Evolutionary conservation across 768 basidiomycete species (phyloP).

Genomic region (Lactarius hengduanensis): DNA sequence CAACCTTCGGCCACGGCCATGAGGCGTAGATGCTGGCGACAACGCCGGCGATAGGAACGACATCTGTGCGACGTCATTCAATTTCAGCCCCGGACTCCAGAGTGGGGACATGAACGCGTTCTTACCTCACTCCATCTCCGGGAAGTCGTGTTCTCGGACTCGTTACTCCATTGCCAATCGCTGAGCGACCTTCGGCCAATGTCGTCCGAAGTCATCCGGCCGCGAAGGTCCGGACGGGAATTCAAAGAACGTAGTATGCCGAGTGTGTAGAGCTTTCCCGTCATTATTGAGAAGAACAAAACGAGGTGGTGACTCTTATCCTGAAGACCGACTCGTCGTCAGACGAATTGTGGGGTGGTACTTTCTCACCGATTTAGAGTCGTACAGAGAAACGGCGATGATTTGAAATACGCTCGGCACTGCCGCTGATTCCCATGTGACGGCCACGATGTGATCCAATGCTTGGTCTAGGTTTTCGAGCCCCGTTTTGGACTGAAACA

Average conservation of each 20-base stretch:
- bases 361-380: conserved; percentile 37
- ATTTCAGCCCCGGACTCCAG: background rate
- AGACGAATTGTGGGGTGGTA: background rate
- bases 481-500: conserved; percentile 43
- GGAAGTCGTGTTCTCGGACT: conserved; percentile 3
- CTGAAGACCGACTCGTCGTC: conserved; percentile 2
- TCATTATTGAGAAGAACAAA: conserved; percentile 48
- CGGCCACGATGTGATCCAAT: conserved; percentile 40
- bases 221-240: conserved; percentile 34
- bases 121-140: conserved; percentile 24
- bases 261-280: conserved; percentile 47
- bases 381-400: conserved; percentile 34
- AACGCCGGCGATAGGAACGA: conserved; percentile 4
- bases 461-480: conserved; percentile 40
- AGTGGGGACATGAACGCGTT: background rate
- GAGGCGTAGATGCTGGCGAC: conserved; percentile 1
- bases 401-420: conserved; percentile 39
- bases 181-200: conserved; percentile 44
- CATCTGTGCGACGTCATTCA: conserved; percentile 8
- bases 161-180: conserved; percentile 39
- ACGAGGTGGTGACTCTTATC: conserved; percentile 34
- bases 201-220: conserved; percentile 40
- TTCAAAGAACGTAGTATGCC: conserved; percentile 35
- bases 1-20: conserved; percentile 4
- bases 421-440: conserved; percentile 42